phyloP scores from a whole-genome alignment of 2,329 filamentous ascomycete species.

The Fusarium setosum region DNA sequence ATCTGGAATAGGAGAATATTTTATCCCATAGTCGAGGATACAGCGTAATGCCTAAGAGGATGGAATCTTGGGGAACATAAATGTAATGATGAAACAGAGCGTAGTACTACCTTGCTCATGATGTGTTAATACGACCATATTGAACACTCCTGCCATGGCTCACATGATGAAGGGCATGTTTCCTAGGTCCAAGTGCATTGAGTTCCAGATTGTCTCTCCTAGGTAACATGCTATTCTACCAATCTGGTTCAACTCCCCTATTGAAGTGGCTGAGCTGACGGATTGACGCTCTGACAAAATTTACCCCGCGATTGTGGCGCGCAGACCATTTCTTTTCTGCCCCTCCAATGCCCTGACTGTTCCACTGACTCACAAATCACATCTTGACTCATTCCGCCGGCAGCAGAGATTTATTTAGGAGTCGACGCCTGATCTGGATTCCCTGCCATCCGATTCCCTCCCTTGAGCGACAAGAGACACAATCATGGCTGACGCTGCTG shows the following conservation, averaged over 20 bases:
- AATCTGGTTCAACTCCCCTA: too few relatives aligned
- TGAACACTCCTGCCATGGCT: background rate
- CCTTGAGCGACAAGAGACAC: constrained; percentile 29
- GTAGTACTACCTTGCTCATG: constrained; percentile 37
- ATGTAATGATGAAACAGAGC: constrained; percentile 48
- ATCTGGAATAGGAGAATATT: constrained; percentile 57
- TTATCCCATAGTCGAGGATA: background rate
- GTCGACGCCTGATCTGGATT: constrained; percentile 23
- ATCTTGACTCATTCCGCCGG: constrained; percentile 36
- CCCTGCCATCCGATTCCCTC: constrained; percentile 1
- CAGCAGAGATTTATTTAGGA: constrained; percentile 29
- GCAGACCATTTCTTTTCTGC: constrained; percentile 39
- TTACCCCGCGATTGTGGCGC: constrained; percentile 47
- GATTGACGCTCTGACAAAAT: constrained; percentile 27
- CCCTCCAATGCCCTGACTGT: constrained; percentile 46
- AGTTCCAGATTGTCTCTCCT: background rate
- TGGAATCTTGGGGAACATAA: constrained; percentile 20
- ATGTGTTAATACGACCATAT: constrained; percentile 48
- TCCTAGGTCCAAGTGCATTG: too few relatives aligned
- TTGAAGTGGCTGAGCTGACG: constrained; percentile 34
- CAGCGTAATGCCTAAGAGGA: constrained; percentile 14
- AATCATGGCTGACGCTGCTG: constrained; percentile 49
- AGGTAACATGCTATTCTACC: too few relatives aligned
- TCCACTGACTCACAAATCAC: constrained; percentile 42
- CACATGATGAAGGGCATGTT: background rate